Evolutionary conservation across 495 filamentous ascomycete species (phyloP).

Genomic region (Hypoxylon subgilvum): DNA sequence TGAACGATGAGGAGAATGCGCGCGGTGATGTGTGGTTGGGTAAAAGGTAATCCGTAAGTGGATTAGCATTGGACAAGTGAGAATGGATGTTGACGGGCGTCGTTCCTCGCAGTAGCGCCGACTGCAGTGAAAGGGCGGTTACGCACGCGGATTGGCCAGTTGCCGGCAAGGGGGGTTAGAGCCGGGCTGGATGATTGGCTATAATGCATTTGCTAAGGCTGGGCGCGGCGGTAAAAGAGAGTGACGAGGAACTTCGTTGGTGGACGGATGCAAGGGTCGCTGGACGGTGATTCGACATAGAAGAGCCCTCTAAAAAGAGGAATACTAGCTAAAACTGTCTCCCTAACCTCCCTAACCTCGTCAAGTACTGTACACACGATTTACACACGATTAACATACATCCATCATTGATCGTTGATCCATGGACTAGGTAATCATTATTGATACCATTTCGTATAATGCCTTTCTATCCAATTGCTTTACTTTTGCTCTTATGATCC

Average conservation of each 20-base stretch:
- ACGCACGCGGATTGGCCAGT: conserved; percentile 24
- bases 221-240: conserved; percentile 38
- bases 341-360: background rate
- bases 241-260: conserved; percentile 39
- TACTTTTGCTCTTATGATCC: conserved; percentile 1
- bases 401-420: no score
- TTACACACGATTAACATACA: no score
- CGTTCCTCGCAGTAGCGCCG: conserved; percentile 42
- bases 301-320: conserved; percentile 1
- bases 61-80: conserved; percentile 36
- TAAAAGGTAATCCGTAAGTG: conserved; percentile 27
- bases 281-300: conserved; percentile 21
- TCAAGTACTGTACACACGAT: conserved; percentile 9
- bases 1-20: conserved; percentile 15
- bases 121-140: conserved; percentile 35
- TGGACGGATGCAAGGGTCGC: conserved; percentile 36
- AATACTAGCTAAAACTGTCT: background rate
- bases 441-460: no score
- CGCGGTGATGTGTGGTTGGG: conserved; percentile 31
- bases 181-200: conserved; percentile 33
- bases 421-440: no score
- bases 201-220: conserved; percentile 35
- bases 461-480: background rate
- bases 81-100: conserved; percentile 40
- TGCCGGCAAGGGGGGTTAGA: conserved; percentile 30